Evolutionary conservation across 768 basidiomycete genomes (phyloP).

Genomic region (Rhodotorula kratochvilovae): DNA sequence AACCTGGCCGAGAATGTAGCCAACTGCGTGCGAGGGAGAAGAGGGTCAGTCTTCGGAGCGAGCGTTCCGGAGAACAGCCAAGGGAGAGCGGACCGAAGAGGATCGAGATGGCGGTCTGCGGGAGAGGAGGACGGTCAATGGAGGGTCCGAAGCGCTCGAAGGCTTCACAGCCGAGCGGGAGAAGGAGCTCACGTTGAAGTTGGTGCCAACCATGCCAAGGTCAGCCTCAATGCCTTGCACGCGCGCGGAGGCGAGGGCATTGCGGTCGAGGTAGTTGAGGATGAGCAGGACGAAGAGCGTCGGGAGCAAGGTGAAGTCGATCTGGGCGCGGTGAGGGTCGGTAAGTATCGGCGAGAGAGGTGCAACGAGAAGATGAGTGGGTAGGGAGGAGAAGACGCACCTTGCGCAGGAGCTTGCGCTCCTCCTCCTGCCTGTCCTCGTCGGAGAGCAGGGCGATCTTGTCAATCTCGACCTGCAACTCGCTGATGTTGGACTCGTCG

Average conservation of each 20-base stretch:
- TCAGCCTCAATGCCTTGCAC: conserved; percentile 37
- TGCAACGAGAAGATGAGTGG: neutral
- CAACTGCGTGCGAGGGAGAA: neutral
- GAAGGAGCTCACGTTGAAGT: conserved; percentile 20
- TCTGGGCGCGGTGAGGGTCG: conserved; percentile 1
- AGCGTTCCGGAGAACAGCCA: no score
- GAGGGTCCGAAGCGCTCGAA: no score
- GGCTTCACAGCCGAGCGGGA: no score
- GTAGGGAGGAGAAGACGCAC: conserved; percentile 1
- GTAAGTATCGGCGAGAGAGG: neutral
- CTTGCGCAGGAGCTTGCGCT: conserved; percentile 40
- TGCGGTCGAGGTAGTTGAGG: conserved; percentile 40
- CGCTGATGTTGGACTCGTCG: conserved; percentile 1
- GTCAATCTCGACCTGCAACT: conserved; percentile 32
- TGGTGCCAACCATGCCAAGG: conserved; percentile 20
- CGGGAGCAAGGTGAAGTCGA: conserved; percentile 40
- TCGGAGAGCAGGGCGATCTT: conserved; percentile 14
- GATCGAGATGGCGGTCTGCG: neutral
- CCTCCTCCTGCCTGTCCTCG: conserved; percentile 32
- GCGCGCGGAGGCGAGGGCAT: conserved; percentile 41
- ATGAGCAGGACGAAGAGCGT: conserved; percentile 31
- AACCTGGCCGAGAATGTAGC: conserved; percentile 33
- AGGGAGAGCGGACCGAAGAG: neutral
- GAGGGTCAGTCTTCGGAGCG: neutral
- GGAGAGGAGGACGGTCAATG: neutral